Evolutionary conservation across 2,329 filamentous ascomycete genomes (phyloP), one percentile per base, ranked within the genome.

Genomic region (Trichocomaceae sp.): DNA sequence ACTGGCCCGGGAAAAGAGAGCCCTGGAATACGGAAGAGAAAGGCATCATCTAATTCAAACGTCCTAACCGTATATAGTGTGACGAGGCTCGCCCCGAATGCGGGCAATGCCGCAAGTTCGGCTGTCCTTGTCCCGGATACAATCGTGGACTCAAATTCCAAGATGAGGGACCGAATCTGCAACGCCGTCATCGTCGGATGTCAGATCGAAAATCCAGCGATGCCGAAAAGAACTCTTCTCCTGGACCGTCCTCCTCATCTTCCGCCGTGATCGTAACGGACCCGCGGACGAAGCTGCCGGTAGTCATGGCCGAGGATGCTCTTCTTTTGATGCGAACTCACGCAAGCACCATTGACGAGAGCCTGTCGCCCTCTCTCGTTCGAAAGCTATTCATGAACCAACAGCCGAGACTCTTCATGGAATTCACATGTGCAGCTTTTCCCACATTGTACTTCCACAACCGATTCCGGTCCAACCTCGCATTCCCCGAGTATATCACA

Each of bases 381-480:
- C 62, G 62, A 44, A 63, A 59, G 19, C 59, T 65, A 10, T 61
- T 63, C 20, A 55, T 59, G 48, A 53, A 55, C 26, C 63, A 64
- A 47, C 64, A 67, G 31, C 61, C 61, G 37, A 59, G 66, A 52
- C 53, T 68, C 13, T 63, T 67, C 47, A 59, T 60, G 57, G 59
- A 67, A 50, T 64, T 66, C 57, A 52, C 66, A 46, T 58, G 67
- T 50, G 46, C 64, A 44, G 57, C 61, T 39, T 62, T 63, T 46
- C 62, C 61, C 29, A 65, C 66, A 19, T 60, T 63, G 45, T 68
- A 68, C 58, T 63, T 63, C n/a, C 59, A 59, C 41, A 68, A 63
- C 35, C 61, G 63, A 47, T 62, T 58, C 3, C 61, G 63, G 19
- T 64, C 66, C 10, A 57, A 63, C 3, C 56, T 65, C 31, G 65